Evolutionary conservation across 1,284 basidiomycete species (phyloP), one percentile per base, ranked within the genome.

Genomic region (Coniophora puteana): DNA sequence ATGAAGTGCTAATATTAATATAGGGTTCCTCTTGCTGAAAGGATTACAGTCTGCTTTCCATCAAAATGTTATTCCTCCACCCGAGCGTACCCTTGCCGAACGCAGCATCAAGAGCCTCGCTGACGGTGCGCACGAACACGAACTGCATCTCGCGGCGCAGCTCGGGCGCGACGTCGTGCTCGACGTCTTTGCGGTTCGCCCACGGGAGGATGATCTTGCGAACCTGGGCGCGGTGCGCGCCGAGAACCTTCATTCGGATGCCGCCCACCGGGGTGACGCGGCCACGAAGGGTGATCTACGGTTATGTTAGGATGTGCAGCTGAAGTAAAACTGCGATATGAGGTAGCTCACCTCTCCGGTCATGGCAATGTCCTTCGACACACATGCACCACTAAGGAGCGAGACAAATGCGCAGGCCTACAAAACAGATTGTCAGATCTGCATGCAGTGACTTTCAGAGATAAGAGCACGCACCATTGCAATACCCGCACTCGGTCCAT

Each of bases 401-500:
- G 87, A 90, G 11, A 93, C 87, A 39, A 94, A 76, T 1, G 91
- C 90, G 51, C 89, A 89, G 2, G 81, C 79, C 79, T 86, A 49
- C 4, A 17, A 11, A 34, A 13, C 23, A 21, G 36, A 12, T 43
- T 8, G 21, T 17, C 21, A 48, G 29, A n/a, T 21, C 8, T 13
- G 17, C 10, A 33, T 33, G 25, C 31, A 41, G 40, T 34, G 34
- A n/a, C n/a, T n/a, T n/a, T 8, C 8, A 8, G 5, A 17, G 20
- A 30, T 13, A 8, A 26, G 22, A 22, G 47, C 27, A 45, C 60
- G 42, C 44, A 87, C 84, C 83, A 94, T 90, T 2, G 91, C 89
- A 14, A 93, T 76, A 4, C 92, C 92, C 1, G 92, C 91, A 51
- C 84, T 89, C 0, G 91, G 91, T 0, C 92, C 92, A 57, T 94